phyloP scores from a whole-genome alignment of 2,329 filamentous ascomycete genomes.

The Plenodomus lindquistii region DNA sequence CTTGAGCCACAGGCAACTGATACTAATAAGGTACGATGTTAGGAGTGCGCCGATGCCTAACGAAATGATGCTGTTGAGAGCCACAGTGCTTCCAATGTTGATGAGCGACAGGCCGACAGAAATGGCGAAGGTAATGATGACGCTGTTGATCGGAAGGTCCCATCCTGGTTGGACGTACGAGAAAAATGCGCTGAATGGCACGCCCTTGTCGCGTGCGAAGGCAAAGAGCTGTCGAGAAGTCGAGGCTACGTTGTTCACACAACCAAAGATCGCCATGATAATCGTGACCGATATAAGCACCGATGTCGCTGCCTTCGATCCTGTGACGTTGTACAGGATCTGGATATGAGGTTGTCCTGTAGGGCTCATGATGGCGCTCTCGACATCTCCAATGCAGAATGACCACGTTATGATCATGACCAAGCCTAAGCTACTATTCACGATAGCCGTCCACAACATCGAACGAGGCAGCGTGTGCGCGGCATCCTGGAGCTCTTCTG shows the following conservation, averaged over 20 bases:
- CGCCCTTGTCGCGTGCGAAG: slow-evolving; percentile 37
- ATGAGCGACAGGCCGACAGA: slow-evolving; percentile 51
- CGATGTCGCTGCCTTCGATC: slow-evolving; percentile 22
- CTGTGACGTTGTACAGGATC: slow-evolving; percentile 28
- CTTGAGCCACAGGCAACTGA: slow-evolving; percentile 53
- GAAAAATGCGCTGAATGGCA: slow-evolving; percentile 11
- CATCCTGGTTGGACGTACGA: slow-evolving; percentile 21
- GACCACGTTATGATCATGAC: slow-evolving; percentile 42
- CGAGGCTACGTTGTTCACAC: slow-evolving; percentile 30
- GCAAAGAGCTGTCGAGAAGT: slow-evolving; percentile 42
- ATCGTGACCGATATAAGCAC: slow-evolving; percentile 30
- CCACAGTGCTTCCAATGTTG: slow-evolving; percentile 52
- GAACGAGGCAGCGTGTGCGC: slow-evolving; percentile 42
- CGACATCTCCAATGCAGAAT: slow-evolving; percentile 28
- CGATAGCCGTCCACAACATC: slow-evolving; percentile 46
- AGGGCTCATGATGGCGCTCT: slow-evolving; percentile 12
- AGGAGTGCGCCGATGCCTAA: slow-evolving; percentile 27
- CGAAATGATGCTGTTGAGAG: slow-evolving; percentile 32
- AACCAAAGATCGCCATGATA: slow-evolving; percentile 31
- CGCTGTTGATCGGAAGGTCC: slow-evolving; percentile 49
- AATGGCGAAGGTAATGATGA: slow-evolving; percentile 48
- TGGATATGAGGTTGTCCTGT: slow-evolving; percentile 31
- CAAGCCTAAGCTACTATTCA: slow-evolving; percentile 46
- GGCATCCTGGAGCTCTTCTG: slow-evolving; percentile 42
- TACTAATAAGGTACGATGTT: slow-evolving; percentile 45